Evolutionary conservation across 1,284 basidiomycete genomes (phyloP).

Genomic region (Papiliotrema fonsecae): DNA sequence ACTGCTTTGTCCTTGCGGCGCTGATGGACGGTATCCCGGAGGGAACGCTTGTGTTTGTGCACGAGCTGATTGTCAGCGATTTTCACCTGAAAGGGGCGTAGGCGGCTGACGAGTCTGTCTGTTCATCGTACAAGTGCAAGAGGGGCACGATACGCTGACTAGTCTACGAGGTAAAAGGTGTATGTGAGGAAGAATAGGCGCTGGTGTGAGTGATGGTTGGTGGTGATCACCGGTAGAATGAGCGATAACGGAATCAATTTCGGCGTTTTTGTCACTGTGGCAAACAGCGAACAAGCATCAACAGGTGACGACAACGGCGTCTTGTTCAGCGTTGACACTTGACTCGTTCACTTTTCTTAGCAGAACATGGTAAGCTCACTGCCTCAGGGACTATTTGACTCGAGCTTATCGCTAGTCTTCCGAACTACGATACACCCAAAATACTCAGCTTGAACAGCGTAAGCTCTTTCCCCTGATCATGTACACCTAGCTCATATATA

Average conservation of each 20-base stretch:
- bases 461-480: constrained; percentile 39
- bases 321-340: not conserved
- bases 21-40: constrained; percentile 3
- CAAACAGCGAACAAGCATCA: not conserved
- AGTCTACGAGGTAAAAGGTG: not conserved
- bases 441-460: constrained; percentile 89
- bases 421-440: constrained; percentile 87
- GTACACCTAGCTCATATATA: constrained; percentile 38
- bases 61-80: not conserved
- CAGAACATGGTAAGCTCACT: constrained; percentile 1
- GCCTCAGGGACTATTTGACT: not conserved
- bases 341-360: not conserved
- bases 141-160: not conserved
- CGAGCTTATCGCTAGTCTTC: constrained; percentile 49
- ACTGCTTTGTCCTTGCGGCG: not conserved
- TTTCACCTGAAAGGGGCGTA: not conserved
- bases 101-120: not conserved
- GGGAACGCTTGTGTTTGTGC: constrained; percentile 4
- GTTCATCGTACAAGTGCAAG: not conserved
- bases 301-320: not conserved
- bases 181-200: not conserved
- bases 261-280: not conserved
- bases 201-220: not conserved
- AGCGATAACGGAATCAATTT: not conserved
- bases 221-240: too few relatives aligned